Evolutionary conservation across 148 eudicot genomes (phyloP).

Genomic region (Camellia granthamiana): DNA sequence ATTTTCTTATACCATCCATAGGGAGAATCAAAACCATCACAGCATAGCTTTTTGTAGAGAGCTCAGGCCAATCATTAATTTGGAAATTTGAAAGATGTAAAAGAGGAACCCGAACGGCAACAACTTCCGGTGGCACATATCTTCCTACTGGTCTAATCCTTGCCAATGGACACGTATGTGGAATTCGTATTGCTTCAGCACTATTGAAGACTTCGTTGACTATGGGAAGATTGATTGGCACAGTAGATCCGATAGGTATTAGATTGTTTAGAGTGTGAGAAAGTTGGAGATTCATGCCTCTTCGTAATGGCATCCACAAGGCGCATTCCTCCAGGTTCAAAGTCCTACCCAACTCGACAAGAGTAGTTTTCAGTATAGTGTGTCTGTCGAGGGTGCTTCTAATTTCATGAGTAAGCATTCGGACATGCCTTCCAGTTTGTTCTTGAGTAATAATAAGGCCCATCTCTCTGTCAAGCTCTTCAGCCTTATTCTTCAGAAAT

Average conservation of each 20-base stretch:
- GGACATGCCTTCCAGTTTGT: conserved; percentile 90
- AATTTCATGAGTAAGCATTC: conserved; percentile 93
- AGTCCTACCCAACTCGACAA: conserved; percentile 80
- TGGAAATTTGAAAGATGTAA: conserved; percentile 73
- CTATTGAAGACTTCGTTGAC: conserved; percentile 62
- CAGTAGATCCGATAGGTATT: conserved; percentile 65
- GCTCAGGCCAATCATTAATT: conserved; percentile 72
- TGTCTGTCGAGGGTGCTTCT: conserved; percentile 87
- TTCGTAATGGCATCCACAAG: conserved; percentile 84
- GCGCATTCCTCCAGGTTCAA: conserved; percentile 80
- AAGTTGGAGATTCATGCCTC: conserved; percentile 59
- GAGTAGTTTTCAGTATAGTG: conserved; percentile 74
- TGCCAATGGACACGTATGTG: conserved; percentile 58
- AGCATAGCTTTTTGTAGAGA: conserved; percentile 64
- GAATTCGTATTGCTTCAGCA: conserved; percentile 56
- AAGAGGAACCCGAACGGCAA: conserved; percentile 84
- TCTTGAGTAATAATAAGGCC: conserved; percentile 82
- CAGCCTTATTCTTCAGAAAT: conserved; percentile 71
- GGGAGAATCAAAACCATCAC: conserved; percentile 85
- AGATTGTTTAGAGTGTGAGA: conserved; percentile 61
- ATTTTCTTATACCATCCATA: conserved; percentile 62
- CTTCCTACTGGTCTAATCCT: conserved; percentile 49
- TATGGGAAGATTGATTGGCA: conserved; percentile 55
- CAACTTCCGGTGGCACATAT: conserved; percentile 59
- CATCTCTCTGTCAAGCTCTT: conserved; percentile 85